These are phyloP conservation scores for Xylaria flabelliformis DNA, from an alignment of 495 filamentous ascomycete species.

Conservation along the genomic window DNA sequence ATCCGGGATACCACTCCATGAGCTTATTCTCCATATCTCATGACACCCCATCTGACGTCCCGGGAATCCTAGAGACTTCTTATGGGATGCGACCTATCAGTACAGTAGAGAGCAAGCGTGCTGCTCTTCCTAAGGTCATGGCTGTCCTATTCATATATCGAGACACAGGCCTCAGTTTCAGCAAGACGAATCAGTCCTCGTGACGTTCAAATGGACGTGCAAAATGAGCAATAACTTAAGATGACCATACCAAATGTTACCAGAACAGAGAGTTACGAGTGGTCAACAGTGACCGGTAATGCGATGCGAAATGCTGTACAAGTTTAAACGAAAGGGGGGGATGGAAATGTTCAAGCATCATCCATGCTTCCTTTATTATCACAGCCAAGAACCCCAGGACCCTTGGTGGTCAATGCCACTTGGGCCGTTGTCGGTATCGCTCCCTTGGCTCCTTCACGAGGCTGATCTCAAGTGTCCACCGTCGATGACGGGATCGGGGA, in stretches of 20 bases:
- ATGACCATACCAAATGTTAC: constrained; percentile 1
- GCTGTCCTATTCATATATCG: neutral
- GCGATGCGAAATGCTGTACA: constrained; percentile 16
- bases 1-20: neutral
- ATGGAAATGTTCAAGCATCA: constrained; percentile 10
- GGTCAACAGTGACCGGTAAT: neutral
- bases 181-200: neutral
- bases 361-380: constrained; percentile 2
- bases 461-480: constrained; percentile 1
- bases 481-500: constrained; percentile 9
- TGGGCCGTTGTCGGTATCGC: neutral
- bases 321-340: constrained; percentile 14
- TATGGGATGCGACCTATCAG: neutral
- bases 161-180: neutral
- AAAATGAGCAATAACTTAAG: neutral
- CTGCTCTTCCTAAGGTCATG: neutral
- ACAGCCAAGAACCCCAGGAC: constrained; percentile 7
- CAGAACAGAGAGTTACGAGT: no score
- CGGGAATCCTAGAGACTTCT: neutral
- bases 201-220: neutral
- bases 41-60: neutral
- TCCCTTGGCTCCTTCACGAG: neutral
- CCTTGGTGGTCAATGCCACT: constrained; percentile 17
- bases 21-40: neutral
- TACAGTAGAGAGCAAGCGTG: neutral